These are phyloP conservation scores for Phytophthora pinifolia DNA, from an alignment of 352 stramenopile genomes.

Conservation along the genomic window DNA sequence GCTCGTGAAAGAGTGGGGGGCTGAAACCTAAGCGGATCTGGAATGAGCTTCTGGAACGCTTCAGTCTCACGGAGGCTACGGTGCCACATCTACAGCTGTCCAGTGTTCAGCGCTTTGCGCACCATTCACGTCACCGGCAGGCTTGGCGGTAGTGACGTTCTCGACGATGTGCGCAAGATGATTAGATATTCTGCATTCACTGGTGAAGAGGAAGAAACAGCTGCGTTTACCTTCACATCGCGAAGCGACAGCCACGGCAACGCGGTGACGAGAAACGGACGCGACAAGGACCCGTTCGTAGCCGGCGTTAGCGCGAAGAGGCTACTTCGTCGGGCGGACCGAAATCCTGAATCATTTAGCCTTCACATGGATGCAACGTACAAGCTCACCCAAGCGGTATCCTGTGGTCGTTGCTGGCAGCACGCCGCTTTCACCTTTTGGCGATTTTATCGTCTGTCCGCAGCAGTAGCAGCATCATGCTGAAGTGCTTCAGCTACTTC, in stretches of 20 bases:
- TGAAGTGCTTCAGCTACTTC: conserved; percentile 2
- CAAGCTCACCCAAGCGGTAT: conserved; percentile 28
- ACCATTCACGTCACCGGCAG: conserved; percentile 7
- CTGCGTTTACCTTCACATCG: conserved; percentile 12
- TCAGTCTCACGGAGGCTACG: conserved; percentile 1
- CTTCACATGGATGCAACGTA: conserved; percentile 35
- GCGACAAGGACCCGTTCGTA: conserved; percentile 12
- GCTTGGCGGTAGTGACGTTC: conserved; percentile 12
- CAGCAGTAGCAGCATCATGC: conserved; percentile 13
- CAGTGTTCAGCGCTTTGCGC: conserved; percentile 3
- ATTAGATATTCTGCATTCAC: conserved; percentile 2
- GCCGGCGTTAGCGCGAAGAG: conserved; percentile 14
- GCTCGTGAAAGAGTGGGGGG: conserved; percentile 3
- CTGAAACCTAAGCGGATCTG: conserved; percentile 20
- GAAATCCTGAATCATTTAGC: conserved; percentile 7
- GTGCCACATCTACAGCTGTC: neutral
- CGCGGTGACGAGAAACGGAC: conserved; percentile 5
- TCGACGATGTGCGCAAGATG: neutral
- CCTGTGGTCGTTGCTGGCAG: conserved; percentile 17
- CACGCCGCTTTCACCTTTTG: conserved; percentile 20
- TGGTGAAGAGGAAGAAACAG: conserved; percentile 11
- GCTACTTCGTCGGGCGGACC: conserved; percentile 5
- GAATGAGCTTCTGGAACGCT: conserved; percentile 5
- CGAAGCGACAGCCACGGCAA: neutral
- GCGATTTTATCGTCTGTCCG: conserved; percentile 21